Evolutionary conservation across 2,329 filamentous ascomycete species (phyloP).

Genomic region (Orbilia ellipsospora): DNA sequence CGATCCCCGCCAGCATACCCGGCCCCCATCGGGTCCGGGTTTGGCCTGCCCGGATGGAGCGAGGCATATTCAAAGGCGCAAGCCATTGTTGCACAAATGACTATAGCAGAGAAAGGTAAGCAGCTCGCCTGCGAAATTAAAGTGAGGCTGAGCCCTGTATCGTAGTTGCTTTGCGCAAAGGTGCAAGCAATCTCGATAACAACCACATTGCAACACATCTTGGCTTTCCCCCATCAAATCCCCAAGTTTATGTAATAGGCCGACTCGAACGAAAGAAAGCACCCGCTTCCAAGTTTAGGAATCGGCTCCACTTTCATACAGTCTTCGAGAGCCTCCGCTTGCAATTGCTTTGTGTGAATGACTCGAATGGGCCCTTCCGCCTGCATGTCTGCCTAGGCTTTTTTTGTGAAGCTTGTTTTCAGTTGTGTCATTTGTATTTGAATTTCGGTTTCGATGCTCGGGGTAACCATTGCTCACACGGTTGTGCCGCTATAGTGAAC

Average conservation of each 20-base stretch:
- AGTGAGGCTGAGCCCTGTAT: conserved; percentile 50
- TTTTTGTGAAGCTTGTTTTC: conserved; percentile 30
- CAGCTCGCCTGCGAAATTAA: conserved; percentile 40
- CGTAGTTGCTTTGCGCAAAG: conserved; percentile 40
- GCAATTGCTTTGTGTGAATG: conserved; percentile 24
- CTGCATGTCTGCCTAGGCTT: conserved; percentile 54
- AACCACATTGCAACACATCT: conserved; percentile 50
- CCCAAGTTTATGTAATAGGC: conserved; percentile 18
- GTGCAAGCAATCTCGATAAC: conserved; percentile 16
- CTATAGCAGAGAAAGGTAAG: conserved; percentile 76
- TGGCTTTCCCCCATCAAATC: not conserved
- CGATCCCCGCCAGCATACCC: conserved; percentile 51
- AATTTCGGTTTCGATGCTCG: not conserved
- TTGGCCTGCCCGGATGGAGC: conserved; percentile 70
- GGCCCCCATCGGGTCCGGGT: conserved; percentile 51
- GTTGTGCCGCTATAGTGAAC: conserved; percentile 63
- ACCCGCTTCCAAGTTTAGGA: conserved; percentile 51
- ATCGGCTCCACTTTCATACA: conserved; percentile 50
- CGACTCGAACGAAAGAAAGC: not conserved
- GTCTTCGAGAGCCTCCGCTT: conserved; percentile 7
- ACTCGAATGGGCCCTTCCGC: conserved; percentile 41
- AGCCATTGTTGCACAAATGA: conserved; percentile 77
- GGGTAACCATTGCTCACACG: conserved; percentile 11
- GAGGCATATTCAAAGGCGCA: conserved; percentile 77
- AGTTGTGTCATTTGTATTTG: conserved; percentile 30